Evolutionary conservation across 2,329 filamentous ascomycete species (phyloP).

Genomic region (Hymenoscyphus albidus): DNA sequence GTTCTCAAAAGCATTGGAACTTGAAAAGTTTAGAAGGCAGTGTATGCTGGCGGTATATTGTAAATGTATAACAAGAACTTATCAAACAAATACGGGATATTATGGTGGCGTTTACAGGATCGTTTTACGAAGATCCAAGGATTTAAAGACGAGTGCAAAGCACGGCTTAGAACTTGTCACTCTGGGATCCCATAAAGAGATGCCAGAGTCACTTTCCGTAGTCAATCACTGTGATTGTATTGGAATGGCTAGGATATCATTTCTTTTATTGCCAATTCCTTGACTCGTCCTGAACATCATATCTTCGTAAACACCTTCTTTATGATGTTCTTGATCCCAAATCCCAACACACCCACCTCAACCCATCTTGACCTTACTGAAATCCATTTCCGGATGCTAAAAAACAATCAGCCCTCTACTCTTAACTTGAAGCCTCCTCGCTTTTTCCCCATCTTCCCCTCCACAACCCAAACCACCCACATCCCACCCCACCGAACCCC

Average conservation of each 20-base stretch:
- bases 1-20: constrained; percentile 9
- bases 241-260: not conserved
- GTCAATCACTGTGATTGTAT: not conserved
- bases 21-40: constrained; percentile 18
- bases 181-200: too few species aligned
- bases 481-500: too few species aligned
- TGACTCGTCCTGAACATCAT: not conserved
- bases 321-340: not conserved
- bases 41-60: constrained; percentile 12
- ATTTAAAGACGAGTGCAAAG: too few species aligned
- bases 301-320: not conserved
- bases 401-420: constrained; percentile 10
- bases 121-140: too few species aligned
- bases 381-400: constrained; percentile 65
- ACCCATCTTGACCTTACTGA: constrained; percentile 64
- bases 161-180: too few species aligned
- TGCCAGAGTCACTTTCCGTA: not conserved
- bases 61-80: constrained; percentile 18
- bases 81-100: constrained; percentile 2
- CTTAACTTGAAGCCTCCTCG: not conserved
- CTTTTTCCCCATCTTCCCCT: not conserved
- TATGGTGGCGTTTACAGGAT: not conserved
- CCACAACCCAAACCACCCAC: not conserved
- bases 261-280: not conserved
- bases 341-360: constrained; percentile 33